phyloP scores from a whole-genome alignment of 2,329 filamentous ascomycete species.

The Colletotrichum sp. region DNA sequence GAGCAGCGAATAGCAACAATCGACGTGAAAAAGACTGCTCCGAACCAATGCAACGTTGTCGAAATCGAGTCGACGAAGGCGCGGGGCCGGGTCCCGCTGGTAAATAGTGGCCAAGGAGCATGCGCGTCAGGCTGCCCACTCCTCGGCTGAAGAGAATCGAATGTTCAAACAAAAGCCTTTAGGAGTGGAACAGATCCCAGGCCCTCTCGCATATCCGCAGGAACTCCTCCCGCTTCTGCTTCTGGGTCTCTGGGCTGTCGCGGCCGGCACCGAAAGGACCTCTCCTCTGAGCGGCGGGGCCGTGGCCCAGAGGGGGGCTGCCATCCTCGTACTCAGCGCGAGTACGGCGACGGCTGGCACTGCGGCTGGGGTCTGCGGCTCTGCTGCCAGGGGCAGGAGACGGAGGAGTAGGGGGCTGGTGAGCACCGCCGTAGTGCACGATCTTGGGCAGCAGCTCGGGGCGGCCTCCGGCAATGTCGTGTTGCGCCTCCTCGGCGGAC shows the following conservation, averaged over 20 bases:
- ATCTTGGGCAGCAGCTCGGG: slow-evolving; percentile 91
- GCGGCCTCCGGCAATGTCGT: slow-evolving; percentile 87
- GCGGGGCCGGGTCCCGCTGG: background rate
- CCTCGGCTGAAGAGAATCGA: background rate
- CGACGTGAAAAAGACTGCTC: slow-evolving; percentile 3
- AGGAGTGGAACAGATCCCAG: slow-evolving; percentile 98
- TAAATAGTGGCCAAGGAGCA: background rate
- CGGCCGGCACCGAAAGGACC: slow-evolving; percentile 82
- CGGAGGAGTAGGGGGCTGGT: slow-evolving; percentile 91
- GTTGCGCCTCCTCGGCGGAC: slow-evolving; percentile 94
- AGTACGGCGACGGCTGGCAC: slow-evolving; percentile 73
- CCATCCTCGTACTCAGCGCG: slow-evolving; percentile 93
- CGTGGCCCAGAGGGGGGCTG: slow-evolving; percentile 82
- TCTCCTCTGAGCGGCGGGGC: slow-evolving; percentile 64
- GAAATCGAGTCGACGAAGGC: background rate
- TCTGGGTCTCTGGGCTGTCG: slow-evolving; percentile 82
- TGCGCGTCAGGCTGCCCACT: background rate
- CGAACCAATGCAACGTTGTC: slow-evolving; percentile 1
- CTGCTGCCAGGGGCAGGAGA: slow-evolving; percentile 69
- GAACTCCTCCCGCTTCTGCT: slow-evolving; percentile 92
- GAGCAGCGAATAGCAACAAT: slow-evolving; percentile 1
- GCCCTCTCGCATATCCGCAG: slow-evolving; percentile 84
- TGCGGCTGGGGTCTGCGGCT: slow-evolving; percentile 57
- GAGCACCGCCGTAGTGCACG: slow-evolving; percentile 86
- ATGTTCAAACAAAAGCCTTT: slow-evolving; percentile 35